A percentile compares a stretch with the other conserved stretches of the same genome.
phyloP scores from a whole-genome alignment of 2,329 filamentous ascomycete species.

The Dendryphion nanum region DNA sequence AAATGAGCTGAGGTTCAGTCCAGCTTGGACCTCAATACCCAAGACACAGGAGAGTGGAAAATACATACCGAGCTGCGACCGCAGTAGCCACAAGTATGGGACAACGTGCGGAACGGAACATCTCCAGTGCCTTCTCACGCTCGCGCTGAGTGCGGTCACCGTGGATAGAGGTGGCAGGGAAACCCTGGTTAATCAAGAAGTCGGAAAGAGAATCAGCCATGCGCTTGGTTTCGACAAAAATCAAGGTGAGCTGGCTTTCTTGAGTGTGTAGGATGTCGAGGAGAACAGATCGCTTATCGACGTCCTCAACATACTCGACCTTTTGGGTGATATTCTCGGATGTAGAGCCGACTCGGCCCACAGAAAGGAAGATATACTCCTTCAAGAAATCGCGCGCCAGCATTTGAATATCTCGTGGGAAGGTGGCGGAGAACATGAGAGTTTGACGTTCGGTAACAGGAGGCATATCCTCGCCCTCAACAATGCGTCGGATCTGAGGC shows the following conservation, averaged over 20 bases:
- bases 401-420: conserved; percentile 99
- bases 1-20: no score
- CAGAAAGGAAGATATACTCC: conserved; percentile 98
- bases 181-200: conserved; percentile 97
- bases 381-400: conserved; percentile 97
- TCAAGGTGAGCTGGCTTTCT: conserved; percentile 76
- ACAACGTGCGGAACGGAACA: conserved; percentile 94
- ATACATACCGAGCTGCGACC: conserved; percentile 69
- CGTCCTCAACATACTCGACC: conserved; percentile 95
- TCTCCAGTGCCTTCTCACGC: conserved; percentile 95
- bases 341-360: conserved; percentile 96
- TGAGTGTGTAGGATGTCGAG: conserved; percentile 97
- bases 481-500: conserved; percentile 97
- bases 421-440: conserved; percentile 99
- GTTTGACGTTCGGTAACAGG: conserved; percentile 80
- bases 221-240: conserved; percentile 99
- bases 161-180: conserved; percentile 97
- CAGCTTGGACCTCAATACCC: no score
- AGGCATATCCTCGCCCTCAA: conserved; percentile 98
- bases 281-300: conserved; percentile 96
- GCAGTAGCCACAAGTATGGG: conserved; percentile 96
- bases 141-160: conserved; percentile 98
- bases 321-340: conserved; percentile 99
- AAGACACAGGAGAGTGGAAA: conserved; percentile 1
- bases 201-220: conserved; percentile 98